Base-by-base conservation (phyloP, 2,329 filamentous ascomycete genomes). In the Uncinocarpus reesii region DNA sequence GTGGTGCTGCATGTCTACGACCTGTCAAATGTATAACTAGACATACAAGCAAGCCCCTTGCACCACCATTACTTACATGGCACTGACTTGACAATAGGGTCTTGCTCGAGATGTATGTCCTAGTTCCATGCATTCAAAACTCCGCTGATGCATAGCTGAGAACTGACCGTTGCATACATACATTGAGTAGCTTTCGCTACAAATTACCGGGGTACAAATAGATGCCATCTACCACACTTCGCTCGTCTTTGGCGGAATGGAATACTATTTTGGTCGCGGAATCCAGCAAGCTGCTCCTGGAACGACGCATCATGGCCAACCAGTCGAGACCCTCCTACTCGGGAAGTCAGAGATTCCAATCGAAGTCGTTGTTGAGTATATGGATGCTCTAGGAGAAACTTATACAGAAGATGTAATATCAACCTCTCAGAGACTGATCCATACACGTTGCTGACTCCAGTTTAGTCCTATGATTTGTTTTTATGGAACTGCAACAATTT, bases 401-500 rank as follows among this genome's bases (percentile, higher is more conserved):
- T 98, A 93, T 61, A 94, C 87, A 0, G 72, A 83, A 7, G 81
- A 88, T 71, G 84, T 83, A 59, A 61, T 50, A 34, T 11, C n/a
- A 15, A n/a, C 4, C 15, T 40, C 7, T 5, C n/a, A 16, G 10
- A 7, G 18, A n/a, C 6, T 7, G 13, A 34, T n/a, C n/a, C n/a
- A n/a, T n/a, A n/a, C n/a, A n/a, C n/a, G n/a, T 15, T 10, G 6
- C 20, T 34, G 21, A 44, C 36, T 7, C 23, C 31, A 37, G 31
- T 26, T 15, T 55, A 87, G 78, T 84, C 86, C 0, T 96, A 96
- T 60, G 87, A 95, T 61, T 71, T 95, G 4, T 95, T 86, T 70
- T 58, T 78, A 23, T 88, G 95, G 66, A 98, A 98, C 63, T 96
- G 90, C 71, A 98, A 96, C 70, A 95, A 95, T 65, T 98, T 96